These are phyloP conservation scores for Pelargonium nanum DNA, from an alignment of 345 rosid genomes.

Conservation along the genomic window DNA sequence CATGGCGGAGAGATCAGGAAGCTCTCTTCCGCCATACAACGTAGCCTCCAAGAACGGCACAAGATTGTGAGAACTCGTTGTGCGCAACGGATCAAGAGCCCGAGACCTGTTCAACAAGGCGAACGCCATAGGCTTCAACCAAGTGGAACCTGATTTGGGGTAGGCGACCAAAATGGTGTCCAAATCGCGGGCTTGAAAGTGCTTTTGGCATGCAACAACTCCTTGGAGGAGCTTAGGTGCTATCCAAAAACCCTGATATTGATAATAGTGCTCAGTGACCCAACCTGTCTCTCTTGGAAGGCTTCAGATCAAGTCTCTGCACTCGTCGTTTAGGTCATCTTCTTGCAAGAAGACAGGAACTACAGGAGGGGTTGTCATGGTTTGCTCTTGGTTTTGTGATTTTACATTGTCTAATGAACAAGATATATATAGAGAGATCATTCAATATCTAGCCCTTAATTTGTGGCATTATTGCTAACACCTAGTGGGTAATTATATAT, in stretches of 20 bases:
- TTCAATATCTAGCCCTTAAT: too few species aligned
- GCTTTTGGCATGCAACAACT: not conserved
- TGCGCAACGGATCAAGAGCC: not conserved
- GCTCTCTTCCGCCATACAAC: not conserved
- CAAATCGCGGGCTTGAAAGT: not conserved
- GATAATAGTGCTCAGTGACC: too few species aligned
- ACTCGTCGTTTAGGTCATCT: conserved; percentile 1
- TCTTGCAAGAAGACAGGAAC: not conserved
- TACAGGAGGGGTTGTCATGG: not conserved
- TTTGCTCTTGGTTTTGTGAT: too few species aligned
- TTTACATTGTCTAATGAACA: too few species aligned
- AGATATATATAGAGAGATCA: too few species aligned
- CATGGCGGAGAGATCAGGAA: not conserved
- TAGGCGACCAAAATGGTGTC: not conserved
- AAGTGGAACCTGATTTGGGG: conserved; percentile 4
- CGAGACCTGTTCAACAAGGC: conserved; percentile 1
- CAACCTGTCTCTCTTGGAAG: conserved; percentile 8
- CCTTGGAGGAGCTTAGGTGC: not conserved
- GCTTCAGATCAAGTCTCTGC: conserved; percentile 2
- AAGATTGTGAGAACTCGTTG: not conserved
- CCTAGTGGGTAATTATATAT: too few species aligned
- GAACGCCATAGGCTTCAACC: conserved; percentile 3
- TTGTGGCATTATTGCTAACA: too few species aligned
- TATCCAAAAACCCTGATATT: conserved; percentile 6
- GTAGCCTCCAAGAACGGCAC: not conserved